A percentile compares a stretch with the other conserved stretches of the same genome.
Conservation (phyloP, 192 early-diverging fungal genomes). For the Chytriomyces hyalinus region DNA sequence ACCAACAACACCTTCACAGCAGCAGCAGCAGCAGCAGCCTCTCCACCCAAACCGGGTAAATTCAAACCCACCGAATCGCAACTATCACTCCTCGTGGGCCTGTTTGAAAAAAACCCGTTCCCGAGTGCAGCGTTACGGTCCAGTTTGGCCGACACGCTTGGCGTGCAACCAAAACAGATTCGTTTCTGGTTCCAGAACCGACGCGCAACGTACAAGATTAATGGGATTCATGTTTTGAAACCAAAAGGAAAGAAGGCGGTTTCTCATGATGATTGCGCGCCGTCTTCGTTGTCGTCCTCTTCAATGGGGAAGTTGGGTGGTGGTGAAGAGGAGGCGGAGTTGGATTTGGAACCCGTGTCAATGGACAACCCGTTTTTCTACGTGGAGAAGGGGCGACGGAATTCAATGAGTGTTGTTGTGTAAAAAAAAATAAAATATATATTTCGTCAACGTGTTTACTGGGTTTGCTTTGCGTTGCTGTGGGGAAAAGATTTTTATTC, state of each 20-base stretch:
- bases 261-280: too few relatives aligned
- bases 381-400: not conserved
- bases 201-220: constrained; percentile 7
- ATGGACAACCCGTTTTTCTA: not conserved
- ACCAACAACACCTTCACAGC: too few relatives aligned
- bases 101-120: constrained; percentile 22
- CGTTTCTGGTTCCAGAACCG: constrained; percentile 19
- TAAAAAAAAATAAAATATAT: not conserved
- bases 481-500: too few relatives aligned
- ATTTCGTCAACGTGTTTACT: not conserved
- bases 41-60: not conserved
- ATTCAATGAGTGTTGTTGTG: not conserved
- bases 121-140: constrained; percentile 9
- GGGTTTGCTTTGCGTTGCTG: too few relatives aligned
- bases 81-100: not conserved
- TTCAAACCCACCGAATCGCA: constrained; percentile 27
- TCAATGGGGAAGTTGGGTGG: not conserved
- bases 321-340: not conserved
- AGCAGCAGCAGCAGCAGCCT: too few relatives aligned
- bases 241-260: not conserved
- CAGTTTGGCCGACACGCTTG: not conserved
- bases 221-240: not conserved
- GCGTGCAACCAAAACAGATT: constrained; percentile 16
- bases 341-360: not conserved
- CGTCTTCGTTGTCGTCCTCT: too few relatives aligned